phyloP scores from a whole-genome alignment of 1,284 basidiomycete species.

The Microbotryomycetes sp. region DNA sequence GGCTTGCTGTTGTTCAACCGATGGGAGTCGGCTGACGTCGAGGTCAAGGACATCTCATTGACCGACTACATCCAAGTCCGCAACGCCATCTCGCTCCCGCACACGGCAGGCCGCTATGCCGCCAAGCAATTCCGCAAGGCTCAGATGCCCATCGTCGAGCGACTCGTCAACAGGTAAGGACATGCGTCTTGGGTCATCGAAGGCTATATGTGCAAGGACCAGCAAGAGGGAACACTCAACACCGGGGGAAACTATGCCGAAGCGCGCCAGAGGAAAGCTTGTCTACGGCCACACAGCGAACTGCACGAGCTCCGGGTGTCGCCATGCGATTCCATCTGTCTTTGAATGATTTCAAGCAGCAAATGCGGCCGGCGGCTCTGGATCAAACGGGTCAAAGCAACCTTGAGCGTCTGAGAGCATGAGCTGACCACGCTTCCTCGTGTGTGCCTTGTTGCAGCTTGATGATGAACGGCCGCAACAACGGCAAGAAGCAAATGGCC shows the following conservation, averaged over 20 bases:
- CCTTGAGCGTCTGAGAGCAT: no score
- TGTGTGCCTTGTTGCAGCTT: slow-evolving; percentile 52
- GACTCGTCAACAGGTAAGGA: slow-evolving; percentile 88
- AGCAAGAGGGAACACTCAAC: no score
- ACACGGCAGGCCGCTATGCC: slow-evolving; percentile 98
- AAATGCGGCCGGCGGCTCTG: no score
- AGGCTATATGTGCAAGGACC: background rate
- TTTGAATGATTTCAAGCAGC: no score
- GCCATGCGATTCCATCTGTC: no score
- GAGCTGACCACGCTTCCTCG: no score
- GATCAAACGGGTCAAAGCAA: no score
- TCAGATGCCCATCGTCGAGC: slow-evolving; percentile 99
- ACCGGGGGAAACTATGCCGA: no score
- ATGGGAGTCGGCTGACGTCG: slow-evolving; percentile 82
- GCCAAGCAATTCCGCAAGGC: slow-evolving; percentile 99
- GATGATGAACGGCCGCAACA: slow-evolving; percentile 99
- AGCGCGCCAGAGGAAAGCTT: no score
- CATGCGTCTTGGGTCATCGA: background rate
- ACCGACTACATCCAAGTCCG: slow-evolving; percentile 99
- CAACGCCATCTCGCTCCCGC: slow-evolving; percentile 55
- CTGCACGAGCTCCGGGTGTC: no score
- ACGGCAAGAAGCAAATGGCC: slow-evolving; percentile 96
- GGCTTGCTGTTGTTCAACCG: slow-evolving; percentile 87
- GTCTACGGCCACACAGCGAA: no score
- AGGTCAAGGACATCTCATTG: slow-evolving; percentile 98